Base-by-base conservation (phyloP, 1,139 yeast species). In the Saccharomyces hybrid region DNA sequence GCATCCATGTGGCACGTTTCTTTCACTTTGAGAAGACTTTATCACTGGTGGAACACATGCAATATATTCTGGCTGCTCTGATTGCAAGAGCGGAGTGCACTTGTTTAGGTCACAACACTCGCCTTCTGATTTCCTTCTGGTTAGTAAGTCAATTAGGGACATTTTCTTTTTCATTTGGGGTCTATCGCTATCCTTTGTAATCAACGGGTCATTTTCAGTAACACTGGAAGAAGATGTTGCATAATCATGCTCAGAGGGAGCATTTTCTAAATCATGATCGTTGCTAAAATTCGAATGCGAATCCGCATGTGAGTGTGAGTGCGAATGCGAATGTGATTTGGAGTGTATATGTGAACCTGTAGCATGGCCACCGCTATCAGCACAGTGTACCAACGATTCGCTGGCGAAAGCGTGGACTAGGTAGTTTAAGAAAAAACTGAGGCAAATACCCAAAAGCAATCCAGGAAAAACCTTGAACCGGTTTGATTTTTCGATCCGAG, bases 331-430 rank as follows among this genome's bases (percentile, higher is more conserved):
- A 42, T 55, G 50, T n/a, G 44, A 11, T 7, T 38, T 25, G 19
- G 44, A 6, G 19, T 34, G 44, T 38, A 38, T 13, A 34, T 34
- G 42, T 11, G 44, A 38, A 38, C 19, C n/a, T 8, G 44, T 58
- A 9, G 52, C 61, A 23, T 58, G 71, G 14, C 63, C 76, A 19
- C 66, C 68, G n/a, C 63, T 74, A 63, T 90, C 97, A 16, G 82
- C 84, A 69, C 97, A 90, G 66, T 90, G 97, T 0, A 91, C 88
- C 29, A 91, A 80, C 31, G 95, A 84, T 64, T 88, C 88, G 55
- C 93, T 82, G 1, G 97, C 88, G 54, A 84, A 69, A 47, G 82
- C 70, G 68, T 91, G 97, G 14, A 91, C 81, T 0, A 84, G 48
- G 27, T 75, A 70, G 67, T 90, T 90, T 58, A 91, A 73, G 2